phyloP scores from a whole-genome alignment of 2,329 filamentous ascomycete species.

The Pseudocercospora fijiensis region DNA sequence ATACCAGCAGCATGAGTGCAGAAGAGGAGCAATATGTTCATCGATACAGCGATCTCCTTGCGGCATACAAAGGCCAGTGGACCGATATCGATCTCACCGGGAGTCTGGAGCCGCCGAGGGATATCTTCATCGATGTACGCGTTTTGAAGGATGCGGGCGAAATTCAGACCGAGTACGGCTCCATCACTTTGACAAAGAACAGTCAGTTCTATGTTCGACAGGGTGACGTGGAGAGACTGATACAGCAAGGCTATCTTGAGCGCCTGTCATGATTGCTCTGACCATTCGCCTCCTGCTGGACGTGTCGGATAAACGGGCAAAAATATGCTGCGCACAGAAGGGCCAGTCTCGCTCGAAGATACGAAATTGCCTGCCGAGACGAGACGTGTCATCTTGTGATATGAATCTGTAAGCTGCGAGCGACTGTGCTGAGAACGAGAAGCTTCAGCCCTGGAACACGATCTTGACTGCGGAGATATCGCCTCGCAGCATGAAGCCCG shows the following conservation, averaged over 20 bases:
- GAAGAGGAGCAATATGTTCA: conserved; percentile 96
- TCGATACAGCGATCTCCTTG: conserved; percentile 85
- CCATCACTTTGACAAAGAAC: conserved; percentile 94
- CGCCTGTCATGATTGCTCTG: conserved; percentile 66
- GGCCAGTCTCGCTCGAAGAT: neutral
- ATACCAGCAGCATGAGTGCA: conserved; percentile 63
- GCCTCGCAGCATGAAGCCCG: neutral
- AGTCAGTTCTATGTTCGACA: conserved; percentile 97
- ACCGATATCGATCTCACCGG: conserved; percentile 96
- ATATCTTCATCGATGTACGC: conserved; percentile 94
- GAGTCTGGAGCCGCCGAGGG: conserved; percentile 86
- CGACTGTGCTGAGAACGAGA: neutral
- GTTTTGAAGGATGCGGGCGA: conserved; percentile 96
- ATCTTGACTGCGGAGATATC: neutral
- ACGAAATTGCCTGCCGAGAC: neutral
- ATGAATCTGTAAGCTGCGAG: neutral
- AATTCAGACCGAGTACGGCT: conserved; percentile 99
- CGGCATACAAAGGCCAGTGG: conserved; percentile 98
- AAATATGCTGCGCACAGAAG: neutral
- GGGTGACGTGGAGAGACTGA: conserved; percentile 90
- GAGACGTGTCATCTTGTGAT: neutral
- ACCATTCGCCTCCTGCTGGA: neutral
- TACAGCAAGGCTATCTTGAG: conserved; percentile 91
- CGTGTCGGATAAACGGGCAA: neutral
- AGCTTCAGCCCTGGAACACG: neutral